Percentiles rank a stretch among this genome's conserved stretches.
These are phyloP conservation scores for Dalbergia cultrata DNA, from an alignment of 306 rosid species.

Conservation along the genomic window DNA sequence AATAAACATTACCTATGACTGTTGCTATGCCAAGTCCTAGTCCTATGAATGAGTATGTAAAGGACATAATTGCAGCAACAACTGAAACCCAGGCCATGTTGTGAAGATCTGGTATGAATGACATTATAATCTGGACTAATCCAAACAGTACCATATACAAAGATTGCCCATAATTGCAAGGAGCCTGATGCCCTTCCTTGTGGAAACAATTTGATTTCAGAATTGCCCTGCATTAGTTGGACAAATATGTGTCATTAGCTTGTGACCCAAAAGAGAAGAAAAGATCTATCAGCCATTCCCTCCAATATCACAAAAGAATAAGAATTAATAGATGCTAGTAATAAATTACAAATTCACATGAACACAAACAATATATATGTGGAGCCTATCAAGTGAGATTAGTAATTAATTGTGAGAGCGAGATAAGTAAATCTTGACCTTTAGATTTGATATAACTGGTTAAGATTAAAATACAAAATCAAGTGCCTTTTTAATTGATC, in stretches of 20 bases:
- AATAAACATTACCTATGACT: conserved; percentile 54
- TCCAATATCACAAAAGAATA: not conserved
- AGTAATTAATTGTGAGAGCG: no score
- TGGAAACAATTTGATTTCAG: conserved; percentile 76
- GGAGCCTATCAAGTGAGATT: no score
- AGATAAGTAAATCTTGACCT: no score
- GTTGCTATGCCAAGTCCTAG: conserved; percentile 75
- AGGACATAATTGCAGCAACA: conserved; percentile 83
- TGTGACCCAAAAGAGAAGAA: not conserved
- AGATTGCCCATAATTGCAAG: conserved; percentile 61
- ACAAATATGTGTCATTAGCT: conserved; percentile 24
- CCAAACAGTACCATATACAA: conserved; percentile 78
- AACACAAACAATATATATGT: not conserved
- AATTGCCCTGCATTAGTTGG: conserved; percentile 67
- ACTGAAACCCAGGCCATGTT: conserved; percentile 87
- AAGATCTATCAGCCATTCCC: conserved; percentile 3
- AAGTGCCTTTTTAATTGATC: no score
- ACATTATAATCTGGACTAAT: conserved; percentile 69
- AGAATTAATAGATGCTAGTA: not conserved
- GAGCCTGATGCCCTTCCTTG: conserved; percentile 75
- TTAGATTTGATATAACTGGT: no score
- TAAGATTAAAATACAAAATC: no score
- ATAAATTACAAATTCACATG: not conserved
- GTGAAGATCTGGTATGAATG: conserved; percentile 92
- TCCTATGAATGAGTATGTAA: conserved; percentile 80